Conservation (phyloP, 805 yeast species). For the Saccharomycopsis sp. region DNA sequence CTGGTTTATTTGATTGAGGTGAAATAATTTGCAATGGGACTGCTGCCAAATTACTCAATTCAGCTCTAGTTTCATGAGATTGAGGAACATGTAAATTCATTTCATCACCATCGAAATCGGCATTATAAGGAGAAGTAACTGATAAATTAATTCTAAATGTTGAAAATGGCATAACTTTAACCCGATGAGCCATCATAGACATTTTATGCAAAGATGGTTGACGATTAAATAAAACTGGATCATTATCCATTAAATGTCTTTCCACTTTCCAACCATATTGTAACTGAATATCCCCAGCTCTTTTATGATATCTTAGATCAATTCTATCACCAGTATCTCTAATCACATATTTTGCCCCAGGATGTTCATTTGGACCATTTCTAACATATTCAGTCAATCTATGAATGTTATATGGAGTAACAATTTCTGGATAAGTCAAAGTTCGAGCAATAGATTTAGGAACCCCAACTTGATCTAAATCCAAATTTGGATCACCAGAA, state of each 20-base stretch:
- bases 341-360: slow-evolving; percentile 97
- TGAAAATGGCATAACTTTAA: slow-evolving; percentile 97
- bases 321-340: slow-evolving; percentile 99
- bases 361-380: slow-evolving; percentile 98
- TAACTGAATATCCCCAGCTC: slow-evolving; percentile 96
- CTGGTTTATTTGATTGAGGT: slow-evolving; percentile 97
- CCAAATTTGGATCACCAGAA: slow-evolving; percentile 98
- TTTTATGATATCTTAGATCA: slow-evolving; percentile 91
- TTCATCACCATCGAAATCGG: slow-evolving; percentile 99
- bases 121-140: slow-evolving; percentile 98
- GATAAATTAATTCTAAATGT: slow-evolving; percentile 95
- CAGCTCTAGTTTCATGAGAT: slow-evolving; percentile 96
- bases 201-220: slow-evolving; percentile 98
- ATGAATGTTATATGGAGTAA: slow-evolving; percentile 95
- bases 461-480: slow-evolving; percentile 97
- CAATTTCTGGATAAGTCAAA: slow-evolving; percentile 92
- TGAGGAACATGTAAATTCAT: slow-evolving; percentile 99
- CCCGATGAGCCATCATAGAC: slow-evolving; percentile 99
- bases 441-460: slow-evolving; percentile 96
- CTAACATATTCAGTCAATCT: slow-evolving; percentile 87
- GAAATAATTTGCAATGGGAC: slow-evolving; percentile 97
- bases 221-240: slow-evolving; percentile 96
- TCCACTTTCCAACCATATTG: slow-evolving; percentile 99
- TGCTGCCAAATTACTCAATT: slow-evolving; percentile 88
- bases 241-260: slow-evolving; percentile 95